A percentile compares a stretch with the other conserved stretches of the same genome.
These are phyloP conservation scores for Xylaria curta DNA, from an alignment of 495 filamentous ascomycete genomes.

Conservation along the genomic window DNA sequence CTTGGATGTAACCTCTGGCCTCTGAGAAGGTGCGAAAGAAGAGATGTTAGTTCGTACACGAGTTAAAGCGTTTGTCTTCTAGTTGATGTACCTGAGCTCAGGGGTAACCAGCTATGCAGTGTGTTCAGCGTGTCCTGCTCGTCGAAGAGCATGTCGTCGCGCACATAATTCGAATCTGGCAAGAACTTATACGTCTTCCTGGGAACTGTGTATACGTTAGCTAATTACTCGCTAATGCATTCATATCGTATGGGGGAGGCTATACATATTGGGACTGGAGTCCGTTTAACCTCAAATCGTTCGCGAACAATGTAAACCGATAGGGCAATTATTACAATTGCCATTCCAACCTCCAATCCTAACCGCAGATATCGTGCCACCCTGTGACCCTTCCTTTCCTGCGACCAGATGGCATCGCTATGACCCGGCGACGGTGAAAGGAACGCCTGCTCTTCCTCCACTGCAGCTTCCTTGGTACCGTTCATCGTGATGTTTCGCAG, in stretches of 20 bases:
- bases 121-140: slow-evolving; percentile 46
- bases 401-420: slow-evolving; percentile 28
- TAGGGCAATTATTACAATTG: slow-evolving; percentile 29
- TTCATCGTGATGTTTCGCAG: slow-evolving; percentile 28
- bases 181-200: slow-evolving; percentile 50
- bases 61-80: background rate
- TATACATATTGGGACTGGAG: slow-evolving; percentile 39
- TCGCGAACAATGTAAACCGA: slow-evolving; percentile 21
- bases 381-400: slow-evolving; percentile 12
- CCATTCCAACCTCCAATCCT: slow-evolving; percentile 37
- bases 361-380: slow-evolving; percentile 33
- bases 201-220: slow-evolving; percentile 40
- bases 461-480: slow-evolving; percentile 30
- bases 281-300: slow-evolving; percentile 23
- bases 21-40: slow-evolving; percentile 29
- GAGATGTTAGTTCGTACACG: background rate
- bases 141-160: slow-evolving; percentile 54
- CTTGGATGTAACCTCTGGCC: slow-evolving; percentile 50
- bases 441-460: slow-evolving; percentile 46
- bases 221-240: slow-evolving; percentile 2
- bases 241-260: background rate
- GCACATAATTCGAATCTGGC: slow-evolving; percentile 45
- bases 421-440: slow-evolving; percentile 26
- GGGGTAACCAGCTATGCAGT: slow-evolving; percentile 53
- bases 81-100: slow-evolving; percentile 45